A percentile compares a stretch with the other conserved stretches of the same genome.
Conservation (phyloP, 495 filamentous ascomycete genomes). For the Aspergillus carlsbadensis region DNA sequence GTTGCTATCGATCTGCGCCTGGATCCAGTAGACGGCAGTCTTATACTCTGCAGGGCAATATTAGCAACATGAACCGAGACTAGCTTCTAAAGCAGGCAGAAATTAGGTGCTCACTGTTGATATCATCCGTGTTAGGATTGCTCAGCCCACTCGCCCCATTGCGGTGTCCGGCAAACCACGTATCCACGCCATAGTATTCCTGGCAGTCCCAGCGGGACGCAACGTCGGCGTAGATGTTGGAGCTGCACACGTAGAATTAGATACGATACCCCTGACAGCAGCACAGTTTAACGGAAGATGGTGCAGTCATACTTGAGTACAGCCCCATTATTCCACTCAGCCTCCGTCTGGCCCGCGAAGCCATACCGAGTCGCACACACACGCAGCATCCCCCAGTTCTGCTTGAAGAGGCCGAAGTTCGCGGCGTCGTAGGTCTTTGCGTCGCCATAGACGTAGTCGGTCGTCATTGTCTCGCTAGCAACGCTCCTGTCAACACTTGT, state of each 20-base stretch:
- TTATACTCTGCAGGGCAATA: conserved; percentile 19
- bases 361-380: conserved; percentile 17
- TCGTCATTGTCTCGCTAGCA: conserved; percentile 28
- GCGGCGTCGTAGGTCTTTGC: conserved; percentile 26
- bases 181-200: conserved; percentile 22
- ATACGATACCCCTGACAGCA: not conserved
- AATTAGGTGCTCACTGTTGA: conserved; percentile 21
- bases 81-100: not conserved
- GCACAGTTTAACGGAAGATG: not conserved
- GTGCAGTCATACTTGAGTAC: conserved; percentile 23
- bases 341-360: conserved; percentile 20
- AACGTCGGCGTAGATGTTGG: conserved; percentile 21
- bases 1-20: conserved; percentile 29
- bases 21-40: conserved; percentile 25
- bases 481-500: not conserved
- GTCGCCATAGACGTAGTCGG: conserved; percentile 32
- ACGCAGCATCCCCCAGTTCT: conserved; percentile 40
- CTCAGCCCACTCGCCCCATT: conserved; percentile 22
- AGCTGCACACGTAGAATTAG: conserved; percentile 11
- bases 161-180: conserved; percentile 29
- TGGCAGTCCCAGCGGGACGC: conserved; percentile 27
- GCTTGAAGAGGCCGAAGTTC: conserved; percentile 34
- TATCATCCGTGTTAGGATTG: conserved; percentile 22
- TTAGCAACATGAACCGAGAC: not conserved
- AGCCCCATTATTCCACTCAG: conserved; percentile 20